These are phyloP conservation scores for Diplodia scrobiculata DNA, from an alignment of 2,329 filamentous ascomycete species.

Conservation along the genomic window DNA sequence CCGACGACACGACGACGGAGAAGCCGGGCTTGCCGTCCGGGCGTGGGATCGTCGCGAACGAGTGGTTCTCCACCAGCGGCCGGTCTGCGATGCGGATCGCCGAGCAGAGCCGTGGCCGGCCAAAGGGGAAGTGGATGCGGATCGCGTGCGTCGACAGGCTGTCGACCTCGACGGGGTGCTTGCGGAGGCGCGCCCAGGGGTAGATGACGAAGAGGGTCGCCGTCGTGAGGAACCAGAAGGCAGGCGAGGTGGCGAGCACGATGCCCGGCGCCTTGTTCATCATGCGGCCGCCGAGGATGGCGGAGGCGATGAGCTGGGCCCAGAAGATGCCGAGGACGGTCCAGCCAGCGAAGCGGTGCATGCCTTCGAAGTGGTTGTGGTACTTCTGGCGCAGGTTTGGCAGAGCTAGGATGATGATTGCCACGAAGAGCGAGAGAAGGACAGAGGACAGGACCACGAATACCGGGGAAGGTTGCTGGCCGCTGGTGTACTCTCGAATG, in stretches of 20 bases:
- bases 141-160: constrained; percentile 71
- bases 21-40: constrained; percentile 32
- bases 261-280: constrained; percentile 36
- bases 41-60: constrained; percentile 45
- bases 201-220: constrained; percentile 68
- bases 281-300: constrained; percentile 23
- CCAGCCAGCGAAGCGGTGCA: constrained; percentile 45
- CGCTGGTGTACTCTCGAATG: constrained; percentile 34
- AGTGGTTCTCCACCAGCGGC: constrained; percentile 43
- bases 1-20: constrained; percentile 40
- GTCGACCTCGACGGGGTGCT: constrained; percentile 66
- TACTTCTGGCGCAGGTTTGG: constrained; percentile 34
- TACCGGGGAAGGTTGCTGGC: constrained; percentile 30
- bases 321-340: constrained; percentile 40
- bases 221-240: constrained; percentile 69
- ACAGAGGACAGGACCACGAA: constrained; percentile 34
- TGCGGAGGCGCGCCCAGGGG: constrained; percentile 73
- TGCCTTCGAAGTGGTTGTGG: constrained; percentile 43
- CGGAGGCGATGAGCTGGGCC: constrained; percentile 30
- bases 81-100: constrained; percentile 27
- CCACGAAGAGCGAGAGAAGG: constrained; percentile 33
- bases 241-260: constrained; percentile 52
- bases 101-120: constrained; percentile 11
- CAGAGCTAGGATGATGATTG: constrained; percentile 36
- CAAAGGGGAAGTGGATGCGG: constrained; percentile 58